Percentiles rank a stretch among this genome's conserved stretches.
phyloP scores from a whole-genome alignment of 148 eudicot species.

The Limonium bicolor region DNA sequence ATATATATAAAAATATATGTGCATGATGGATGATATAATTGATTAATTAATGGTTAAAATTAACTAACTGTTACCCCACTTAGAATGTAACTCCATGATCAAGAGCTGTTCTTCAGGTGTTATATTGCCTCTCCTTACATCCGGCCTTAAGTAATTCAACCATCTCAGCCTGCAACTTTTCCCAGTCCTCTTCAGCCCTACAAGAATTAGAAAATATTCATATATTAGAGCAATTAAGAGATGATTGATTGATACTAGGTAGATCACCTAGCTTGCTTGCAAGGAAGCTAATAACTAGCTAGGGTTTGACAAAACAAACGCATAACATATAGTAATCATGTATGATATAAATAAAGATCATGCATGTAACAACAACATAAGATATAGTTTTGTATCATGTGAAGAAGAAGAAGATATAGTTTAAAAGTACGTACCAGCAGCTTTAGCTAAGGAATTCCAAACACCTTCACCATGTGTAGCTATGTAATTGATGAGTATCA shows the following conservation, averaged over 20 bases:
- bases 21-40: not conserved
- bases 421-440: conserved; percentile 45
- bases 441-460: conserved; percentile 77
- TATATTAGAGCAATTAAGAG: not conserved
- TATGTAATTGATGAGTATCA: conserved; percentile 74
- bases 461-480: conserved; percentile 96
- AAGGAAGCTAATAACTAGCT: not conserved
- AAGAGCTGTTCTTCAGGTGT: conserved; percentile 74
- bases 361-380: no score
- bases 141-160: conserved; percentile 79
- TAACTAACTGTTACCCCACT: conserved; percentile 79
- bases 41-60: no score
- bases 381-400: no score
- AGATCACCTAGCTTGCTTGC: no score
- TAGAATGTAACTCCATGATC: conserved; percentile 88
- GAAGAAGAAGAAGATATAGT: no score
- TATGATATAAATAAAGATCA: not conserved
- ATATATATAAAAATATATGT: conserved; percentile 2
- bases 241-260: not conserved
- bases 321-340: not conserved
- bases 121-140: conserved; percentile 78
- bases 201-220: not conserved
- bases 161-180: conserved; percentile 85
- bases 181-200: conserved; percentile 84
- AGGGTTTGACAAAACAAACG: not conserved